Evolutionary conservation across 352 stramenopile species (phyloP), one percentile per base, ranked within the genome.

Genomic region (Phytophthora rubi): DNA sequence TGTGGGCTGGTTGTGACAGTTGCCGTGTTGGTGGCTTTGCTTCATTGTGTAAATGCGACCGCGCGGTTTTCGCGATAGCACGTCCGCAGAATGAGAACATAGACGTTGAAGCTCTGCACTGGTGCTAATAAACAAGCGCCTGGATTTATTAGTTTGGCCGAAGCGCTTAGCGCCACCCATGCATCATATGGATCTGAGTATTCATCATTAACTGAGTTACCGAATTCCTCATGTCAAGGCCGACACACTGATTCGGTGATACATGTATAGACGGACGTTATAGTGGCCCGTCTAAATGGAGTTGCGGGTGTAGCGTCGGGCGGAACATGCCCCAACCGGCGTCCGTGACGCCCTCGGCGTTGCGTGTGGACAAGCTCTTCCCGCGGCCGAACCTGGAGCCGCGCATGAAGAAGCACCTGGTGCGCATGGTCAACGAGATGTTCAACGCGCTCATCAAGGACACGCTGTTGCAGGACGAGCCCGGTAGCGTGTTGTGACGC

Each of bases 401-500:
- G 63, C 82, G 82, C 45, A 93, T 90, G 80, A 89, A 86, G 64
- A 91, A 90, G 51, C 88, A 91, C 59, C 79, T 94, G 53, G 83
- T 94, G 54, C 80, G 82, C 7, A 80, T 93, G 44, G 86, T 83
- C 12, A 92, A 94, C 62, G 84, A 91, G 75, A 94, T 85, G n/a
- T 85, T 82, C 56, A 94, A 92, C 59, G 81, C 89, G 62, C 73
- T 94, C 26, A 92, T 92, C 51, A 75, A 79, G 42, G 85, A 94
- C 65, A 91, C 86, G 48, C 68, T 92, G 35, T 76, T 79, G 56
- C 78, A 80, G 6, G 78, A 90, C 56, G 61, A 76, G 39, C 65
- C 73, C n/a, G 66, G 68, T 0, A 72, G 58, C 8, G 71, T 92
- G n/a, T 39, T 89, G 33, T 94, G 86, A 85, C 82, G 84, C 9